Evolutionary conservation across 176 grass and related monocot species (phyloP), one percentile per base, ranked within the genome.

Genomic region (Aegilops bicornis): DNA sequence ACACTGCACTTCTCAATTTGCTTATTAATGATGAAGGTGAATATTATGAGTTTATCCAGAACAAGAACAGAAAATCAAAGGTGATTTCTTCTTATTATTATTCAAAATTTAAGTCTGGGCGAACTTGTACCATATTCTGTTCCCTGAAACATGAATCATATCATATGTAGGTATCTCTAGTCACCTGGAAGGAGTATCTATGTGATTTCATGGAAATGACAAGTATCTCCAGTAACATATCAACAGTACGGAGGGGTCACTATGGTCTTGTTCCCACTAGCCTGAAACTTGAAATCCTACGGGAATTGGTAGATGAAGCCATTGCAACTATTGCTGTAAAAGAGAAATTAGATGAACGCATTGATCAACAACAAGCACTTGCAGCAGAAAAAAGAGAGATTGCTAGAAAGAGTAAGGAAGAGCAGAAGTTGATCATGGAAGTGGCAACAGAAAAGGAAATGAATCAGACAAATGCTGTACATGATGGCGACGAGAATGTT

Each of bases 171-270:
- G 92, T 98, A 82, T 88, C 81, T 36, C 78, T 87, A 79, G 80
- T 83, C 61, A 94, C 89, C 39, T 98, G 96, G 96, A 84, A 84
- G 83, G 93, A 98, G 36, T 94, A 84, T 88, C 70, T 95, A 37
- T 94, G 84, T 64, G 86, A 92, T 81, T 98, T 95, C 84, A 61
- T 98, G 80, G 91, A 95, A 72, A 88, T 92, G 90, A 74, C 59
- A 77, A 79, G 69, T 79, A 86, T 95, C 64, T 89, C 89, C 68
- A 71, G n/a, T 87, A 37, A 84, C 64, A 14, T 98, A 42, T 82
- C 89, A 25, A 92, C 79, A 48, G 82, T 98, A 86, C 86, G 91
- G 73, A 95, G 96, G 75, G 93, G 93, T 27, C 82, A 92, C 79
- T 98, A 98, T 91, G 90, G 96, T 88, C 88, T 95, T 91, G 73